Base-by-base conservation (phyloP, 169 alveolate species). In the Cryptosporidium canis region DNA sequence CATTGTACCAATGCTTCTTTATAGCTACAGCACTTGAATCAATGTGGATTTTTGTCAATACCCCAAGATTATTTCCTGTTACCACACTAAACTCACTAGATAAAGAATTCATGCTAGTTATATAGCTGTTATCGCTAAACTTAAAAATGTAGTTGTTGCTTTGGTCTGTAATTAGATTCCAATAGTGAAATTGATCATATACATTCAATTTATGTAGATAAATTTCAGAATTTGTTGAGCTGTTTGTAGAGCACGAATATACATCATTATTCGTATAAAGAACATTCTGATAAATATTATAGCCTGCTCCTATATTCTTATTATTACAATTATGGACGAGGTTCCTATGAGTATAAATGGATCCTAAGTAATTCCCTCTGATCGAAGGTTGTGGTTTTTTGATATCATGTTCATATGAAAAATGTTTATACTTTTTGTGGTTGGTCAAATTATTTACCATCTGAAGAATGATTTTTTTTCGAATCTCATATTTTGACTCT, bases 351-450 rank as follows among this genome's bases (percentile, higher is more conserved):
- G 31, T 56, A 61, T 58, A 77, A 43, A 77, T 77, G 1, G 87
- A 77, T 21, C 87, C 87, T 27, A 58, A 43, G 58, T 77, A 77
- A 24, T 77, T 58, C 1, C 87, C 87, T 77, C 44, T 58, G 11
- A 77, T 66, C 9, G 29, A 3, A 24, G 68, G 68, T 61, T 7
- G 8, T n/a, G 33, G 63, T 24, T 51, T 51, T 51, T 51, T 51
- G 2, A 51, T 2, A 4, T 51, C 63, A 0, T 27, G 63, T 33
- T 51, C 63, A 16, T 33, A 51, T 14, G 24, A 18, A 14, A 6
- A 0, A 51, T 51, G 9, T 21, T 51, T 8, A n/a, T 21, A 21
- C 5, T n/a, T 51, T 51, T 51, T 51, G n/a, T 24, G n/a, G 2
- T 47, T 47, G 4, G 63, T 51, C 24, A 51, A 4, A 0, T 12